These are phyloP conservation scores for Mrakiaceae sp. DNA, from an alignment of 1,284 basidiomycete genomes.

Conservation along the genomic window DNA sequence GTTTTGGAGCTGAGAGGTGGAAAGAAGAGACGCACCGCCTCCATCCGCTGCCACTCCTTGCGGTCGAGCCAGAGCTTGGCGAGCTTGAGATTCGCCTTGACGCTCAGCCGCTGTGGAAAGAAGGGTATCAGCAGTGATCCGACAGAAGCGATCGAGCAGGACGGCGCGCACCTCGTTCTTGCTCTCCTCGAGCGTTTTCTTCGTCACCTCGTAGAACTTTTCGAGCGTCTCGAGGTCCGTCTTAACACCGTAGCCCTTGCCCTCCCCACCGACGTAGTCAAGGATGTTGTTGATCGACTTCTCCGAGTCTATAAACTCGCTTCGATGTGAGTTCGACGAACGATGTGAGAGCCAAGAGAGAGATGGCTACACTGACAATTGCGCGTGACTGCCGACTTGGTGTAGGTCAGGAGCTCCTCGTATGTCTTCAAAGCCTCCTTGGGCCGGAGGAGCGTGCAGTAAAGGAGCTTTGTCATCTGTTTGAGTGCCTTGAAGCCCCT, in stretches of 20 bases:
- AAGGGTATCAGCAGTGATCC: not conserved
- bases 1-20: not conserved
- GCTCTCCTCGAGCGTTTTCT: slow-evolving; percentile 75
- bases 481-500: slow-evolving; percentile 99
- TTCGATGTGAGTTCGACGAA: not conserved
- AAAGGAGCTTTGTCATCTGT: slow-evolving; percentile 92
- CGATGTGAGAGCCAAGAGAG: not conserved
- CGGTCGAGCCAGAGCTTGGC: slow-evolving; percentile 96
- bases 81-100: slow-evolving; percentile 92
- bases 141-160: not conserved
- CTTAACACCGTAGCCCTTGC: slow-evolving; percentile 45
- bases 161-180: slow-evolving; percentile 71
- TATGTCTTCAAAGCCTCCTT: slow-evolving; percentile 79
- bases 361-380: slow-evolving; percentile 43
- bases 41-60: slow-evolving; percentile 75
- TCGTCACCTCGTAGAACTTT: slow-evolving; percentile 89
- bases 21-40: slow-evolving; percentile 45
- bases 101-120: slow-evolving; percentile 63
- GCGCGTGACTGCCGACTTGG: slow-evolving; percentile 78
- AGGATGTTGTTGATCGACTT: slow-evolving; percentile 98
- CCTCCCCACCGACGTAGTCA: slow-evolving; percentile 85
- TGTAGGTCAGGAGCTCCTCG: slow-evolving; percentile 73
- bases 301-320: slow-evolving; percentile 50
- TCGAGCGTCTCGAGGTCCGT: slow-evolving; percentile 74
- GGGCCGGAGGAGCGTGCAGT: slow-evolving; percentile 63